These are phyloP conservation scores for Monosporozyma solicola DNA, from an alignment of 805 yeast genomes.

Conservation along the genomic window DNA sequence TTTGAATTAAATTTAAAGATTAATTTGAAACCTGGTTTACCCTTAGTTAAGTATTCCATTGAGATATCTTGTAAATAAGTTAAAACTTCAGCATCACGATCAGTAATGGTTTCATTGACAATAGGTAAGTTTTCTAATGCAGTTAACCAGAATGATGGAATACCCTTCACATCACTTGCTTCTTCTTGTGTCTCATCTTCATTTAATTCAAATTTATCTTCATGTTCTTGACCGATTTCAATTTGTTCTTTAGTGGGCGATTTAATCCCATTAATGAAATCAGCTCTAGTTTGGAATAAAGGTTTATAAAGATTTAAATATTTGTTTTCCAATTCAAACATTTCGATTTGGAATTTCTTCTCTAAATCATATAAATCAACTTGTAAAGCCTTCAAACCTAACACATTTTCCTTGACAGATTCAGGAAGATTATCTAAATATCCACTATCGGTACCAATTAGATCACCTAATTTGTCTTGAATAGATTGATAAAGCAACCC, in stretches of 20 bases:
- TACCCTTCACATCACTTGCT: constrained; percentile 44
- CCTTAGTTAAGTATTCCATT: constrained; percentile 59
- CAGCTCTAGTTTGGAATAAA: constrained; percentile 60
- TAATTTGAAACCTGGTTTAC: constrained; percentile 75
- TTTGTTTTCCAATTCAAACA: constrained; percentile 77
- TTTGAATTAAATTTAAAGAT: constrained; percentile 62
- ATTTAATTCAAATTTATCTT: constrained; percentile 34
- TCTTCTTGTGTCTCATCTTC: constrained; percentile 38
- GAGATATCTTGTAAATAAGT: constrained; percentile 58
- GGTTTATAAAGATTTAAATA: constrained; percentile 68
- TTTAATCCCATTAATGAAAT: constrained; percentile 58
- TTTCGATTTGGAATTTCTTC: constrained; percentile 83
- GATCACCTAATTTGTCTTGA: constrained; percentile 75
- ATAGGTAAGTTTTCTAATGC: constrained; percentile 81
- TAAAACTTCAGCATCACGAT: constrained; percentile 81
- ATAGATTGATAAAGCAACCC: constrained; percentile 68
- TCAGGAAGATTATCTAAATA: constrained; percentile 72
- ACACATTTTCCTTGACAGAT: constrained; percentile 63
- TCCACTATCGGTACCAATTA: constrained; percentile 82
- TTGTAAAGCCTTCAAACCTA: constrained; percentile 76
- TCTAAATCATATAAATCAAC: constrained; percentile 72
- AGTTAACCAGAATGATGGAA: constrained; percentile 95
- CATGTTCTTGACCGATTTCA: constrained; percentile 64
- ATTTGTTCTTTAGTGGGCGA: constrained; percentile 78
- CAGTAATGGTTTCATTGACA: constrained; percentile 76